Evolutionary conservation across 129 eudicot genomes (phyloP).

Genomic region (Flaveria robusta): DNA sequence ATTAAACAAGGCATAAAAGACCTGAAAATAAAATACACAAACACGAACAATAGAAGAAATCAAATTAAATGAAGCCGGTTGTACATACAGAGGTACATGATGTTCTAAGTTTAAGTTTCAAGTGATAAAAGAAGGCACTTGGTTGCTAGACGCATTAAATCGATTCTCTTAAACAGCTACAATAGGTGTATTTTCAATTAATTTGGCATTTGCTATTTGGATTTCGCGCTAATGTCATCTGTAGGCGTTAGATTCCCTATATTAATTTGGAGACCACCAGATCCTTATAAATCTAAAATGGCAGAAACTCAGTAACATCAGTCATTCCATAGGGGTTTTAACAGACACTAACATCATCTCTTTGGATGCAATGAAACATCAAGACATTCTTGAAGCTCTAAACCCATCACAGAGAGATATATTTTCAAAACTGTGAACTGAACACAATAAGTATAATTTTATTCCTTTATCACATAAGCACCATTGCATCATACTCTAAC

Average conservation of each 20-base stretch:
- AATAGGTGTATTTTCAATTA: background rate
- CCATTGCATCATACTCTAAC: constrained; percentile 18
- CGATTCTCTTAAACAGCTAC: background rate
- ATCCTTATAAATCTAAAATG: too few species aligned
- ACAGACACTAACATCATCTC: background rate
- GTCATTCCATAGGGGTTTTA: background rate
- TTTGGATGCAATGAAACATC: constrained; percentile 14
- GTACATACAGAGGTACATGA: background rate
- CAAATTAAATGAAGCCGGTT: background rate
- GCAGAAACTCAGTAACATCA: background rate
- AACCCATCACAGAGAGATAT: background rate
- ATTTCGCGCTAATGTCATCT: too few species aligned
- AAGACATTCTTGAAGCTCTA: constrained; percentile 17
- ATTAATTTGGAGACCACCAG: too few species aligned
- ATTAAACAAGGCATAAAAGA: background rate
- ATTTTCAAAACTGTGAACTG: background rate
- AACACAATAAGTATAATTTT: background rate
- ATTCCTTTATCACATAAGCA: constrained; percentile 1
- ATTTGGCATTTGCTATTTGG: too few species aligned
- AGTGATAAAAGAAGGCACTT: background rate
- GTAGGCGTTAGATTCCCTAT: too few species aligned
- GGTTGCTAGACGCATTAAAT: background rate
- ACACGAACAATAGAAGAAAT: background rate
- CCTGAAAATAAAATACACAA: background rate
- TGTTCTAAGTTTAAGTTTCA: background rate